Evolutionary conservation across 148 eudicot genomes (phyloP).

Genomic region (Rhododendron griersonianum): DNA sequence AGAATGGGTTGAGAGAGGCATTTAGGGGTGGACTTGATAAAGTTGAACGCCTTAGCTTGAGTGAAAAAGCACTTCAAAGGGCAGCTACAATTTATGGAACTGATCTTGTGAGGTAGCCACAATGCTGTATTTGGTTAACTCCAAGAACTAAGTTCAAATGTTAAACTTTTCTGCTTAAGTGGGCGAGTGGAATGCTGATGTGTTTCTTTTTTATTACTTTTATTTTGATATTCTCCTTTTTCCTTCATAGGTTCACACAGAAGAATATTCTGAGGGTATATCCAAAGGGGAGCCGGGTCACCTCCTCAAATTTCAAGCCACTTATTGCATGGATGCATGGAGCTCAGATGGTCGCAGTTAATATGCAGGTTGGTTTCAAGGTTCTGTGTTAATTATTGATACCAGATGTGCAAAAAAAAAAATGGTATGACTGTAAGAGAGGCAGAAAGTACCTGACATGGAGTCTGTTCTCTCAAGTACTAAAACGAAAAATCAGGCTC

Average conservation of each 20-base stretch:
- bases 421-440: neutral
- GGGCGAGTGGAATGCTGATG: neutral
- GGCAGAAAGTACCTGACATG: neutral
- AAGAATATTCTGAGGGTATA: slow-evolving; percentile 49
- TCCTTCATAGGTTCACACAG: slow-evolving; percentile 43
- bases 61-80: slow-evolving; percentile 66
- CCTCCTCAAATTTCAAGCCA: slow-evolving; percentile 57
- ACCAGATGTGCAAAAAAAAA: neutral
- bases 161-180: neutral
- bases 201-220: neutral
- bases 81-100: slow-evolving; percentile 53
- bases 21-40: slow-evolving; percentile 32
- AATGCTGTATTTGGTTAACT: neutral
- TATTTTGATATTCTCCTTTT: neutral
- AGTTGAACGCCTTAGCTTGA: slow-evolving; percentile 67
- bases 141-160: neutral
- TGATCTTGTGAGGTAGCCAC: slow-evolving; percentile 65
- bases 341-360: slow-evolving; percentile 67
- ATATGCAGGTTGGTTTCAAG: slow-evolving; percentile 49
- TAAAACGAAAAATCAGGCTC: neutral
- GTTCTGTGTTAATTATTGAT: neutral
- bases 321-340: slow-evolving; percentile 60
- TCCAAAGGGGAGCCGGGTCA: slow-evolving; percentile 63
- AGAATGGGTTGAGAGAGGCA: slow-evolving; percentile 48
- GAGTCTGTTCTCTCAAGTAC: neutral